Conservation (phyloP, 441 rosid genomes). For the Adansonia grandidieri region DNA sequence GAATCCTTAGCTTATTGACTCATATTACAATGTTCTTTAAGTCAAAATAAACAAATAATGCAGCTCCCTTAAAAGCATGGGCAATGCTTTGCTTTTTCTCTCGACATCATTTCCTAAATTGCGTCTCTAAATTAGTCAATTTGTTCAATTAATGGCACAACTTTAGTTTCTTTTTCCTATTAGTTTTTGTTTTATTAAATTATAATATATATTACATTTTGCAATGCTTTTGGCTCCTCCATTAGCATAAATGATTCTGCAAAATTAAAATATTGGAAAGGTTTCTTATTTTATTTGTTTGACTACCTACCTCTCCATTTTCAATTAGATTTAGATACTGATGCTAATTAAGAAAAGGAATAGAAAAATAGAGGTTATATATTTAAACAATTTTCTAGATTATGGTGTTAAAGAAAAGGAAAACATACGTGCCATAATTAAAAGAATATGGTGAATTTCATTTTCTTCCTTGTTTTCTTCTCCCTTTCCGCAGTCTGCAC, state of each 20-base stretch:
- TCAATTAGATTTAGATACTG: not conserved
- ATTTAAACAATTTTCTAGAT: not conserved
- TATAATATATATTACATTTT: not conserved
- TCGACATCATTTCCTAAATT: not conserved
- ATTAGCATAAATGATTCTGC: not conserved
- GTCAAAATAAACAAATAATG: not conserved
- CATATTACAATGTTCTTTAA: not conserved
- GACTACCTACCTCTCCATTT: not conserved
- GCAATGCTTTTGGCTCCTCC: slow-evolving; percentile 13
- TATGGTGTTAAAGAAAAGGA: not conserved
- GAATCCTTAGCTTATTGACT: not conserved
- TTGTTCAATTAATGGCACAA: not conserved
- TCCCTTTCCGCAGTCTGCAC: not conserved
- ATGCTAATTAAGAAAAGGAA: not conserved
- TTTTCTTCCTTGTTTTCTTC: not conserved
- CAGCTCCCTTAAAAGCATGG: slow-evolving; percentile 8
- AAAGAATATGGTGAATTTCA: not conserved
- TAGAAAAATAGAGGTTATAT: too few species aligned
- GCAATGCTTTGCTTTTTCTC: not conserved
- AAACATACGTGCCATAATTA: slow-evolving; percentile 9
- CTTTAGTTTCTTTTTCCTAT: not conserved
- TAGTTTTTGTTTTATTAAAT: not conserved
- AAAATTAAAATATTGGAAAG: not conserved
- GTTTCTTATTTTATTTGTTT: not conserved
- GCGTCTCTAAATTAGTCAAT: not conserved